Percentiles rank a stretch among this genome's conserved stretches.
Evolutionary conservation across 495 filamentous ascomycete species (phyloP).

Genomic region (Aspergillus sclerotioniger): DNA sequence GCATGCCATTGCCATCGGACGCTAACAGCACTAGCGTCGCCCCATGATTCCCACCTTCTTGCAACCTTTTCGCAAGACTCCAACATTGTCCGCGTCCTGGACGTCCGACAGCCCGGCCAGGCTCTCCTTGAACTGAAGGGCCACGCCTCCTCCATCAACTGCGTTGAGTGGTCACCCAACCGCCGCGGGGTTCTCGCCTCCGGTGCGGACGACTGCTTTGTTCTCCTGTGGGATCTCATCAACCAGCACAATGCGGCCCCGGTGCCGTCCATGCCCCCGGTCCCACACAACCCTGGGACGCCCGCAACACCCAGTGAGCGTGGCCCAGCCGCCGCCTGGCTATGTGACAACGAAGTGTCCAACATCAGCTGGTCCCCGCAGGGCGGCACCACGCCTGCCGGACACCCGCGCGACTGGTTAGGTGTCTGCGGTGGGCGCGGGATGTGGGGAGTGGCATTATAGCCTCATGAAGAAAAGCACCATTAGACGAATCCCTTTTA

Average conservation of each 20-base stretch:
- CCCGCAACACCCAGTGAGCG: constrained; percentile 44
- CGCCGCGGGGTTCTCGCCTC: constrained; percentile 86
- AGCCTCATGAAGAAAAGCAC: constrained; percentile 19
- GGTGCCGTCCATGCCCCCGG: constrained; percentile 36
- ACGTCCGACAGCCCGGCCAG: constrained; percentile 94
- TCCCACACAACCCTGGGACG: constrained; percentile 31
- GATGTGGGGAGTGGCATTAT: constrained; percentile 82
- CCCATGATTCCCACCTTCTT: constrained; percentile 91
- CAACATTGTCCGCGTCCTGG: constrained; percentile 88
- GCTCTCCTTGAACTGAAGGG: constrained; percentile 91
- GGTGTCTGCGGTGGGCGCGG: constrained; percentile 90
- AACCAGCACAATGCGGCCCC: constrained; percentile 61
- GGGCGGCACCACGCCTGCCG: constrained; percentile 55
- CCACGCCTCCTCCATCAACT: constrained; percentile 82
- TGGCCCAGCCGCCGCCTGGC: constrained; percentile 81
- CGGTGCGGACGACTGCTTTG: constrained; percentile 86
- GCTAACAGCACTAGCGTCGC: constrained; percentile 62
- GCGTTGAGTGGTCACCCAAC: constrained; percentile 91
- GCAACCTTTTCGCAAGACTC: constrained; percentile 96
- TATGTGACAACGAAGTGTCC: constrained; percentile 93
- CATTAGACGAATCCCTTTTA: not conserved
- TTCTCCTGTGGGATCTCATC: constrained; percentile 91
- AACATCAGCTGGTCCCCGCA: constrained; percentile 95
- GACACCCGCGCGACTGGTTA: constrained; percentile 87
- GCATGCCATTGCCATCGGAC: not conserved